Base-by-base conservation (phyloP, 2,329 filamentous ascomycete genomes). In the Botryotinia calthae region DNA sequence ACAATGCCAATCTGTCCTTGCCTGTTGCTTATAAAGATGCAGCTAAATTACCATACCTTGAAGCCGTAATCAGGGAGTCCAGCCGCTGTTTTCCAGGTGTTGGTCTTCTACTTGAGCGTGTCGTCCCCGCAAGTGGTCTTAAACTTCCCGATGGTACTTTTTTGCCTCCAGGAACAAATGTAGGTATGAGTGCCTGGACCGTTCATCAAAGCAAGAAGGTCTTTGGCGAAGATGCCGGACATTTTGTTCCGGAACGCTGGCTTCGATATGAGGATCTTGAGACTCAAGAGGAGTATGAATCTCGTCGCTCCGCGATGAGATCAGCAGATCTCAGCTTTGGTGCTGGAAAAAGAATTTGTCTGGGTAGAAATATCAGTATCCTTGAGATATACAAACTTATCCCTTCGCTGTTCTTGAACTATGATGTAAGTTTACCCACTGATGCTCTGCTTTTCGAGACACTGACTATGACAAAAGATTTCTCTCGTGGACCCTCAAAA, bases 311-410 rank as follows among this genome's bases (percentile, higher is more conserved):
- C 14, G 74, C 75, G 9, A 85, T 84, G 82, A 83, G 83, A 61
- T 78, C 81, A 44, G 76, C 81, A 0, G 81, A 83, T 74, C 76
- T 84, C 42, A 79, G 80, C 0, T 86, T 85, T 76, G 84, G 84
- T 8, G 82, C 79, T 4, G 84, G 84, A 22, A 82, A 80, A 2
- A 79, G 84, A 1, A 77, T 82, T 16, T 86, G 84, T 66, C 81
- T 86, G 48, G 84, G 84, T 5, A 81, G 80, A 44, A 79, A 84
- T 71, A 74, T 86, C 59, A 82, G 80, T 0, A 77, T 83, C 54
- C 75, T 84, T 54, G 82, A 85, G 75, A 82, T 82, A 4, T 84
- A 84, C 74, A 87, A 87, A 77, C 77, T 86, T 20, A 78, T 86
- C 34, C 81, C 85, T 6, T 86, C 84, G n/a, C 72, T 87, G 64